These are phyloP conservation scores for Sclerotinia spermophila DNA, from an alignment of 2,329 filamentous ascomycete species.

Conservation along the genomic window DNA sequence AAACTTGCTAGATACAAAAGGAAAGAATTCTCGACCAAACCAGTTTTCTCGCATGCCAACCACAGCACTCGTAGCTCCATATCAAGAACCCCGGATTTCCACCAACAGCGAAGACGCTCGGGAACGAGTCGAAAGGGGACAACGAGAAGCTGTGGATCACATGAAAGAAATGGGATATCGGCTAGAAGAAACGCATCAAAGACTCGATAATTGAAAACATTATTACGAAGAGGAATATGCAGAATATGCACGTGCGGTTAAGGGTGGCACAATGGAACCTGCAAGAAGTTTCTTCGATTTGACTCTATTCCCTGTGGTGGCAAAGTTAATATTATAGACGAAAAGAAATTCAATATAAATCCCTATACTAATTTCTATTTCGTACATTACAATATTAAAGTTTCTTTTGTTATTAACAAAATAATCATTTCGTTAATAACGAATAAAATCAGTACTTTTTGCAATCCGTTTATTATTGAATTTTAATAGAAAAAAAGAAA, in stretches of 20 bases:
- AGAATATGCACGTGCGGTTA: slow-evolving; percentile 7
- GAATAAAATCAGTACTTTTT: too few relatives aligned
- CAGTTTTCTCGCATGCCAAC: not conserved
- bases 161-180: not conserved
- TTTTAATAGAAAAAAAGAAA: too few relatives aligned
- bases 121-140: not conserved
- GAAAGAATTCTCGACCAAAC: not conserved
- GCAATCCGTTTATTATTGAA: too few relatives aligned
- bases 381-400: too few relatives aligned
- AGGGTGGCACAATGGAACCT: not conserved
- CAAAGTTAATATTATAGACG: too few relatives aligned
- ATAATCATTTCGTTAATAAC: too few relatives aligned
- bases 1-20: not conserved
- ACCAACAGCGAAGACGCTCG: not conserved
- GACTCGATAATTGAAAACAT: slow-evolving; percentile 18
- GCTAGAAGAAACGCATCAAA: slow-evolving; percentile 12
- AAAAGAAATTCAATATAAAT: too few relatives aligned
- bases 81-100: not conserved
- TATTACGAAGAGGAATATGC: slow-evolving; percentile 18
- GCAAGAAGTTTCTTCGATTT: slow-evolving; percentile 22
- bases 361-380: too few relatives aligned
- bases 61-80: not conserved
- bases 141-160: slow-evolving; percentile 5
- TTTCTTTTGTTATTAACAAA: too few relatives aligned
- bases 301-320: too few relatives aligned